phyloP scores from a whole-genome alignment of 2,329 filamentous ascomycete species.

The Aspergillus costaricaensis region DNA sequence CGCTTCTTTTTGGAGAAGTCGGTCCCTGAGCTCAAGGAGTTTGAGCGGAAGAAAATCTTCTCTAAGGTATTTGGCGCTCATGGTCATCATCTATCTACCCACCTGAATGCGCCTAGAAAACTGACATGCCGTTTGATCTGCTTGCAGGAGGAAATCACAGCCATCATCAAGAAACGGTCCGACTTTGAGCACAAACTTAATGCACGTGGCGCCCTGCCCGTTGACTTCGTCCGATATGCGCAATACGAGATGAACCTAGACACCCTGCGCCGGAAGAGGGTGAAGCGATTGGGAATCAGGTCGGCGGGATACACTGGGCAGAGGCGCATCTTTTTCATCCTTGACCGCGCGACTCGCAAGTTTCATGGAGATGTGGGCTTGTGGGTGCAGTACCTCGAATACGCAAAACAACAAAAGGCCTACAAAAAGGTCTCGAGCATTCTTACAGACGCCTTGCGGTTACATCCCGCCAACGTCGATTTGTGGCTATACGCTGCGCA shows the following conservation, averaged over 20 bases:
- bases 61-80: constrained; percentile 59
- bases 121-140: constrained; percentile 14
- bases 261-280: constrained; percentile 75
- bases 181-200: constrained; percentile 92
- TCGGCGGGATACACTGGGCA: constrained; percentile 71
- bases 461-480: constrained; percentile 80
- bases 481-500: constrained; percentile 85
- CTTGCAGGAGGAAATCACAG: constrained; percentile 78
- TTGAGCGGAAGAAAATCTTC: constrained; percentile 90
- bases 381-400: constrained; percentile 90
- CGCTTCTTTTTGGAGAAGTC: constrained; percentile 92
- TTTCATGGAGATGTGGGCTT: constrained; percentile 79
- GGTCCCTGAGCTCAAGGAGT: constrained; percentile 88
- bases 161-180: constrained; percentile 85
- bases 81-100: not conserved
- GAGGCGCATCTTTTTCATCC: constrained; percentile 81
- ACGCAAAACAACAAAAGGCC: constrained; percentile 68
- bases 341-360: constrained; percentile 80
- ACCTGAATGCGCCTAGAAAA: constrained; percentile 5
- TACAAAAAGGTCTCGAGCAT: constrained; percentile 63
- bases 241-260: constrained; percentile 70
- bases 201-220: constrained; percentile 71
- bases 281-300: constrained; percentile 76
- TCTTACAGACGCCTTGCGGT: constrained; percentile 69
- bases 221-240: constrained; percentile 83